Conservation (phyloP, 257 asterid species). For the Salvia splendens region DNA sequence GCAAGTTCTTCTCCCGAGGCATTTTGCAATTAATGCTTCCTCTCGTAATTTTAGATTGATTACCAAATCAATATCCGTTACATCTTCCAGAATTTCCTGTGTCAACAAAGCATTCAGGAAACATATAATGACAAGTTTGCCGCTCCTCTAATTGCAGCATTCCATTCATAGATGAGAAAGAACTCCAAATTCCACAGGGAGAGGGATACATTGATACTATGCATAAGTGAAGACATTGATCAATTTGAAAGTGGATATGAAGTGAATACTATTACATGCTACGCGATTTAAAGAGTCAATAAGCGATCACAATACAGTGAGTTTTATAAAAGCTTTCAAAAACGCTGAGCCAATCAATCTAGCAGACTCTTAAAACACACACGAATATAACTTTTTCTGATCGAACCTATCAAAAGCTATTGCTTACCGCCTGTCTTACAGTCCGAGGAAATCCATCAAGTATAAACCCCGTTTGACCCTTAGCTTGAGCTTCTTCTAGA, state of each 20-base stretch:
- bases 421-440: constrained; percentile 89
- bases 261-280: neutral
- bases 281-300: neutral
- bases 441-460: constrained; percentile 99
- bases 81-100: constrained; percentile 90
- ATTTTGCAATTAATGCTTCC: constrained; percentile 86
- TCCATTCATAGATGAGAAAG: neutral
- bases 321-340: constrained; percentile 16
- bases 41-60: constrained; percentile 85
- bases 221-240: neutral
- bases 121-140: neutral
- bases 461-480: constrained; percentile 87
- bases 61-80: constrained; percentile 82
- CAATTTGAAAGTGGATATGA: neutral
- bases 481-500: constrained; percentile 76
- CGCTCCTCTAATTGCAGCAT: neutral
- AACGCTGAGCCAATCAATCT: neutral
- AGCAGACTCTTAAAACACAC: neutral
- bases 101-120: constrained; percentile 29
- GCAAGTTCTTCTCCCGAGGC: constrained; percentile 95
- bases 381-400: neutral
- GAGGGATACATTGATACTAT: neutral
- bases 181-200: neutral
- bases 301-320: neutral
- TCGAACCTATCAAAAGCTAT: constrained; percentile 1